These are phyloP conservation scores for Macadamia tetraphylla DNA, from an alignment of 164 flowering plant species.

Conservation along the genomic window DNA sequence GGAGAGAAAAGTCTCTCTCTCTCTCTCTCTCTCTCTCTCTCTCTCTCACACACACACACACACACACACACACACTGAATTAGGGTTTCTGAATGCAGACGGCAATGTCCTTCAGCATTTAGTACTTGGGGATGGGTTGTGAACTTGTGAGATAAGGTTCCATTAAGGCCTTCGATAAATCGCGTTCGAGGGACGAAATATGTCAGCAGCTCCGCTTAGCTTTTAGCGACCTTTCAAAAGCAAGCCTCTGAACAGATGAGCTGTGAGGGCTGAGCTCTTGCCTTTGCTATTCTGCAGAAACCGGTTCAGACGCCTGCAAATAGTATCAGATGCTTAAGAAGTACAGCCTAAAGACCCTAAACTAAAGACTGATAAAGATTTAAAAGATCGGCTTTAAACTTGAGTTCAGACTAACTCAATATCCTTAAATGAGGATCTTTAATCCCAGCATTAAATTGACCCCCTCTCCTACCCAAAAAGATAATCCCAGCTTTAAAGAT, in stretches of 20 bases:
- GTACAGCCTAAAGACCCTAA: constrained; percentile 9
- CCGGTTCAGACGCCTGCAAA: constrained; percentile 10
- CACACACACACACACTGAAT: constrained; percentile 5
- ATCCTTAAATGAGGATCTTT: background rate
- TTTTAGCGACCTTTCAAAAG: constrained; percentile 20
- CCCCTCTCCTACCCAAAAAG: too few relatives aligned
- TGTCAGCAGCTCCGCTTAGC: constrained; percentile 20
- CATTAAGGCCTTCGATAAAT: constrained; percentile 27
- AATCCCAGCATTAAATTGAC: too few relatives aligned
- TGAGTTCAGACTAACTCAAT: constrained; percentile 1
- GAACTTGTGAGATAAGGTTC: too few relatives aligned
- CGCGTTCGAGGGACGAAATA: constrained; percentile 16
- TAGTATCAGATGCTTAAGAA: constrained; percentile 11
- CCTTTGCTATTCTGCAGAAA: background rate
- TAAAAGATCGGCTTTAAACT: background rate
- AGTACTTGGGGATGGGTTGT: constrained; percentile 1
- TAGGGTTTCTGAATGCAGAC: constrained; percentile 18
- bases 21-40: constrained; percentile 1
- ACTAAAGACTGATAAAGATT: background rate
- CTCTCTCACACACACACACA: too few relatives aligned
- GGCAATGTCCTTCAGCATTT: constrained; percentile 44
- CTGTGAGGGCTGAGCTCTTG: background rate
- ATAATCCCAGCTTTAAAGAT: background rate
- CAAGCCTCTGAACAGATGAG: constrained; percentile 19
- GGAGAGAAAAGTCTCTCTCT: background rate